These are phyloP conservation scores for Geotrichum europaeum DNA, from an alignment of 1,139 yeast species.

Conservation along the genomic window DNA sequence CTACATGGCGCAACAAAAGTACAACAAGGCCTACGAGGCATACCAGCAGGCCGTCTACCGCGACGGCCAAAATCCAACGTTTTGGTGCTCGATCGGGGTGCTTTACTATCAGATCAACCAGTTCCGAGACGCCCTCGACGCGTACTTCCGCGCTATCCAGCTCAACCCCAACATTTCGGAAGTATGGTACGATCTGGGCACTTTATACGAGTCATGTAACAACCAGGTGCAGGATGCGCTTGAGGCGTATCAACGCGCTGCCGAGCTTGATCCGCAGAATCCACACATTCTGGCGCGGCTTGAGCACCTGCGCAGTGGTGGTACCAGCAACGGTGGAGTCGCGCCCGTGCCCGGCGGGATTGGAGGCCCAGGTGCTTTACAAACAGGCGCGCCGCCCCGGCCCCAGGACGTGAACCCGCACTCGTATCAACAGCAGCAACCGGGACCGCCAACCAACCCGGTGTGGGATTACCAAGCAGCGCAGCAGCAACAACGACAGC, in stretches of 20 bases:
- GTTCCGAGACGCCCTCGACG: slow-evolving; percentile 93
- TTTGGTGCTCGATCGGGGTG: slow-evolving; percentile 98
- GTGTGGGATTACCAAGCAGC: slow-evolving; percentile 1
- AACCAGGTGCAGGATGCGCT: slow-evolving; percentile 91
- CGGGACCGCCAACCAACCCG: slow-evolving; percentile 5
- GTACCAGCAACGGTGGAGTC: slow-evolving; percentile 36
- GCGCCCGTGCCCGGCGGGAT: not conserved
- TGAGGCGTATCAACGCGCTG: slow-evolving; percentile 95
- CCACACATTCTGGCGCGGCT: slow-evolving; percentile 90
- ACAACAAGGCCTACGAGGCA: slow-evolving; percentile 94
- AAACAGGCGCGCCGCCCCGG: slow-evolving; percentile 28
- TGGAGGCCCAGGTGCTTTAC: slow-evolving; percentile 47
- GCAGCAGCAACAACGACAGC: not conserved
- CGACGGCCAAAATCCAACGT: slow-evolving; percentile 93
- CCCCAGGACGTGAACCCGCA: slow-evolving; percentile 42
- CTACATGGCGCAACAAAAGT: slow-evolving; percentile 92
- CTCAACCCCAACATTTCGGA: slow-evolving; percentile 93
- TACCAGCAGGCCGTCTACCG: slow-evolving; percentile 98
- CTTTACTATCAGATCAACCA: slow-evolving; percentile 92
- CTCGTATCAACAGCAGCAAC: slow-evolving; percentile 27
- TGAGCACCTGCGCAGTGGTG: slow-evolving; percentile 67
- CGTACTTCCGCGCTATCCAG: slow-evolving; percentile 92
- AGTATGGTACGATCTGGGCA: slow-evolving; percentile 98
- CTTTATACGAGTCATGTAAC: slow-evolving; percentile 93
- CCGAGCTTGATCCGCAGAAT: slow-evolving; percentile 87